Evolutionary conservation across 495 filamentous ascomycete species (phyloP), one percentile per base, ranked within the genome.

Genomic region (Cladorrhinum samala): DNA sequence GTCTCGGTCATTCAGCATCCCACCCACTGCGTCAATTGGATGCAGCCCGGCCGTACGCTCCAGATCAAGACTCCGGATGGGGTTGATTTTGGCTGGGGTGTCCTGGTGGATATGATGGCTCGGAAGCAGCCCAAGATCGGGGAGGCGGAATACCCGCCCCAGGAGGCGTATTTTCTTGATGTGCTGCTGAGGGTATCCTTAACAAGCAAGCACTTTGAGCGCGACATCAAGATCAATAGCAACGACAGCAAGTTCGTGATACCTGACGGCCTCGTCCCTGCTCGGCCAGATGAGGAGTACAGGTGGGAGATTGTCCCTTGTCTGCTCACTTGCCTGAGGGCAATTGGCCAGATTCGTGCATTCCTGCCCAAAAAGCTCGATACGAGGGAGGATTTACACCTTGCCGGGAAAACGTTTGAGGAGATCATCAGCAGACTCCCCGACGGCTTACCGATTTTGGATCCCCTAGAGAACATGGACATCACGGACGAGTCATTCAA

Each of bases 401-500:
- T 60, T 0, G 81, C 87, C 27, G 83, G 83, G 19, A 73, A 72
- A 55, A 62, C 77, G 9, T 59, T 96, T 21, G 79, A 82, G 25
- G 91, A 96, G 62, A 82, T 92, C 3, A 76, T 84, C 58, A 80
- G 78, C 54, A 83, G 94, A 33, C 96, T 98, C 71, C 87, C 89
- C n/a, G 94, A 97, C 67, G 93, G 93, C 2, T 70, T 97, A 47
- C 83, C 93, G 11, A 68, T 90, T 6, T 67, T 97, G 24, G 93
- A 98, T 65, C 94, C 93, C 0, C 83, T 98, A 47, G 91, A 97
- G 63, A 87, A 94, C 62, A 96, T 97, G 93, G 74, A 78, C 13
- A 96, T 98, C 65, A 84, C 75, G 14, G 93, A 97, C 65, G 88
- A 93, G 4, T 83, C 81, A 0, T 97, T 97, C 73, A 96, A 95